Evolutionary conservation across 768 basidiomycete genomes (phyloP), one percentile per base, ranked within the genome.

Genomic region (Podaxis carcinomalis): DNA sequence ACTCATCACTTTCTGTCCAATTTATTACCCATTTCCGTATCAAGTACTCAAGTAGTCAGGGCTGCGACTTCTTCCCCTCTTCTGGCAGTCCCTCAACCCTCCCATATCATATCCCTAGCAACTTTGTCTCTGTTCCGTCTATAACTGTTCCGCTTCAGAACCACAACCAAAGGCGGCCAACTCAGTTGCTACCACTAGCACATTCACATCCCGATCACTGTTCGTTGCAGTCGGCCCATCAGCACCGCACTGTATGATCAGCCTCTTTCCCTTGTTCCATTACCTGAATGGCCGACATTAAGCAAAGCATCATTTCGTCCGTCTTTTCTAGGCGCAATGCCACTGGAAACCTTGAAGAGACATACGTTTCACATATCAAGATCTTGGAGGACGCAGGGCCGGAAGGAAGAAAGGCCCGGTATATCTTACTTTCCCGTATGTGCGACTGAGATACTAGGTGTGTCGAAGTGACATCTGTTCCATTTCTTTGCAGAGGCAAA

Each of bases 371-470:
- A 40, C 95, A 95, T 74, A 67, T 96, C 72, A 97, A 95, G 80
- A 93, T 98, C 28, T 93, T 88, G 87, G 96, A 98, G 75, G 93
- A 96, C 66, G 81, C 84, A 49, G 81, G 82, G 6, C 68, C 77
- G 44, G 90, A 90, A 60, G 87, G 84, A 21, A 81, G 77, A 70
- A 98, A 98, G 73, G 88, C 93, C 42, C 83, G 96, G 65, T 98
- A 93, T 73, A 90, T 98, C 62, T 80, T 98, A 62, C 76, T 98
- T 32, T 91, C 95, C 66, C 85, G 95, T 95, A 79, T 76, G 92
- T 62, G 52, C 39, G 51, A 54, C 49, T 64, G 58, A 37, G 25
- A 52, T 59, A 40, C 23, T n/a, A 42, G 51, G 40, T 23, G 27
- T 35, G 23, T 51, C 60, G 28, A 44, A 57, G 39, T 61, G 13